Conservation (phyloP, 768 basidiomycete genomes). For the Collybia nuda region DNA sequence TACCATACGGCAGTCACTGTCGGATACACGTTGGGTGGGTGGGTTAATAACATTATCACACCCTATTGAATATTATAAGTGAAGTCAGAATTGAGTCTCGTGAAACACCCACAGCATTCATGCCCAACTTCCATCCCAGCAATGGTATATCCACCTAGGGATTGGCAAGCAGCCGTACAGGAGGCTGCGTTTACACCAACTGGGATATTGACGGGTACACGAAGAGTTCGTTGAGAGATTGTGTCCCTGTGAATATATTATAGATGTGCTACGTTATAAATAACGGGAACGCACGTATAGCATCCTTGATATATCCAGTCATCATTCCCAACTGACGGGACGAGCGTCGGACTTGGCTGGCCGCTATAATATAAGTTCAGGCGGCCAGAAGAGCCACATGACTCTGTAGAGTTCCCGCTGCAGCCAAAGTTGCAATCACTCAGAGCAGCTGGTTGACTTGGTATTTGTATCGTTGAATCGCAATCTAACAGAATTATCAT, state of each 20-base stretch:
- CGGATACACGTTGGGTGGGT: slow-evolving; percentile 34
- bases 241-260: slow-evolving; percentile 25
- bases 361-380: slow-evolving; percentile 59
- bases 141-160: slow-evolving; percentile 33
- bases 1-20: slow-evolving; percentile 40
- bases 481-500: slow-evolving; percentile 42
- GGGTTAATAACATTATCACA: slow-evolving; percentile 34
- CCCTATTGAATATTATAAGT: slow-evolving; percentile 24
- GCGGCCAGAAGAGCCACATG: slow-evolving; percentile 52
- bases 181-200: slow-evolving; percentile 47
- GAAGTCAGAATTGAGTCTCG: background rate
- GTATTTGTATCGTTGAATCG: slow-evolving; percentile 53
- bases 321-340: slow-evolving; percentile 42
- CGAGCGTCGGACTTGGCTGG: slow-evolving; percentile 45
- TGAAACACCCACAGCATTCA: slow-evolving; percentile 44
- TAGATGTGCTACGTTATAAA: background rate
- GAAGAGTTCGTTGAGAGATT: slow-evolving; percentile 30
- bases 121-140: slow-evolving; percentile 47
- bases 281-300: slow-evolving; percentile 45
- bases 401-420: slow-evolving; percentile 50
- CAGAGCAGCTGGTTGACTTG: slow-evolving; percentile 38
- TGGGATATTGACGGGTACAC: slow-evolving; percentile 36
- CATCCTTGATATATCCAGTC: slow-evolving; percentile 63
- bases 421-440: slow-evolving; percentile 55
- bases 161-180: slow-evolving; percentile 47